Evolutionary conservation across 1,284 basidiomycete genomes (phyloP), one percentile per base, ranked within the genome.

Genomic region (Trichosporon asahii): DNA sequence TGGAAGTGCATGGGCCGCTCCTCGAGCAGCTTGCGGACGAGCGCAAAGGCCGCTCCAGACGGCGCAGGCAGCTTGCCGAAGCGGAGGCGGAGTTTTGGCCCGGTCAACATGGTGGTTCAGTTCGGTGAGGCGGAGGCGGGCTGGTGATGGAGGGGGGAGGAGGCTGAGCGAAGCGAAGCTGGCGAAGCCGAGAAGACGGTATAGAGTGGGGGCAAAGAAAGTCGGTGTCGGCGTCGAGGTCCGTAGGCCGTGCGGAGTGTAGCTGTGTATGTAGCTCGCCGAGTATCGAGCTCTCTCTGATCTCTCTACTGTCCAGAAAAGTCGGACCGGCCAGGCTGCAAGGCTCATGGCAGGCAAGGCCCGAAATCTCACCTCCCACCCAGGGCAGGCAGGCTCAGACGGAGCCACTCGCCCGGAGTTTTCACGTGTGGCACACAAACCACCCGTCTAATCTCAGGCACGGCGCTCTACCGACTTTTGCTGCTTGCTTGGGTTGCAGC

Each of bases 1-100:
- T 77, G 78, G 53, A 79, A 78, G 35, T 76, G 75, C n/a, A 74
- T 71, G 5, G 79, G 74, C 8, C 74, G 60, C 14, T 74, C 69
- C 6, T 73, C 55, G 8, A 82, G 75, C 21, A 80, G 70, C 35
- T 76, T 65, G 9, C 74, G 74, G 33, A 82, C 76, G 63, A 81
- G 70, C 11, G 70, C 66, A 68, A 78, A 81, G n/a, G 81, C 81
- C 21, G 65, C 66, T 7, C 72, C 57, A 64, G 44, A 74, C 63
- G 66, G 74, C 25, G n/a, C 64, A 53, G 33, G 37, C 27, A 27
- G 33, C 18, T 31, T 29, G 3, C 57, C 27, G 57, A 61, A 61
- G 27, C 29, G 57, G 18, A 61, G 57, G 14, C 29, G 57, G 18
- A 61, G 57, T 7, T 40, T 14, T 68, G 29, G 63, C 27, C 35